Conservation (phyloP, 2,329 filamentous ascomycete genomes). For the Sporothrix brunneoviolacea region DNA sequence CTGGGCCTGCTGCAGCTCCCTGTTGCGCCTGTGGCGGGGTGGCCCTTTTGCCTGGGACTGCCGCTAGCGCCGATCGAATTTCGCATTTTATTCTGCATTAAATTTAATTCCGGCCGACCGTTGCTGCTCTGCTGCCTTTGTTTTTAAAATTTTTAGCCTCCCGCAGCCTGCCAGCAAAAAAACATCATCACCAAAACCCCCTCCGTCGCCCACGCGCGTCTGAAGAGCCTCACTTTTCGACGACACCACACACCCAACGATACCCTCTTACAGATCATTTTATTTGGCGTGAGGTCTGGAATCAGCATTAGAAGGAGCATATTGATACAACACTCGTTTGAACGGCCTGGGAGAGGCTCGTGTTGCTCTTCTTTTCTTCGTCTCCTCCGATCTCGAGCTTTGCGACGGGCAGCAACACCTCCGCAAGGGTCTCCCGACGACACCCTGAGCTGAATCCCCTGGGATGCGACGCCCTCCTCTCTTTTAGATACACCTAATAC, state of each 20-base stretch:
- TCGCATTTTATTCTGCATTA: conserved; percentile 9
- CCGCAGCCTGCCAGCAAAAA: not conserved
- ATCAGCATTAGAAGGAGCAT: not conserved
- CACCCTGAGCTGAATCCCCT: too few species aligned
- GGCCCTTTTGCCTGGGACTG: conserved; percentile 1
- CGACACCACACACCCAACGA: not conserved
- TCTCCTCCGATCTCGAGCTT: too few species aligned
- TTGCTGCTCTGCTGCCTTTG: not conserved
- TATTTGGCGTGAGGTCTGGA: conserved; percentile 1
- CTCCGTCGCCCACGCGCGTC: not conserved
- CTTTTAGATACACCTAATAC: not conserved
- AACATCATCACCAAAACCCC: conserved; percentile 4
- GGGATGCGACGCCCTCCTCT: not conserved
- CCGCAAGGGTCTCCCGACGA: too few species aligned
- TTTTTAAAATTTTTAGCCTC: conserved; percentile 14
- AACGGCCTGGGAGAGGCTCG: conserved; percentile 6
- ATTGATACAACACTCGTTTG: not conserved
- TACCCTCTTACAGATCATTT: too few species aligned
- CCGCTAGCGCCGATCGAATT: conserved; percentile 11
- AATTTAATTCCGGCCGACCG: conserved; percentile 6
- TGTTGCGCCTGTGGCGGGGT: conserved; percentile 5
- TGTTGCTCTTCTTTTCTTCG: not conserved
- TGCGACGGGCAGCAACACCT: too few species aligned
- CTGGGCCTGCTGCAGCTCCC: conserved; percentile 3
- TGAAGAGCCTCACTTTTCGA: not conserved